Conservation (phyloP, 257 asterid genomes). For the Fraxinus cuspidata region DNA sequence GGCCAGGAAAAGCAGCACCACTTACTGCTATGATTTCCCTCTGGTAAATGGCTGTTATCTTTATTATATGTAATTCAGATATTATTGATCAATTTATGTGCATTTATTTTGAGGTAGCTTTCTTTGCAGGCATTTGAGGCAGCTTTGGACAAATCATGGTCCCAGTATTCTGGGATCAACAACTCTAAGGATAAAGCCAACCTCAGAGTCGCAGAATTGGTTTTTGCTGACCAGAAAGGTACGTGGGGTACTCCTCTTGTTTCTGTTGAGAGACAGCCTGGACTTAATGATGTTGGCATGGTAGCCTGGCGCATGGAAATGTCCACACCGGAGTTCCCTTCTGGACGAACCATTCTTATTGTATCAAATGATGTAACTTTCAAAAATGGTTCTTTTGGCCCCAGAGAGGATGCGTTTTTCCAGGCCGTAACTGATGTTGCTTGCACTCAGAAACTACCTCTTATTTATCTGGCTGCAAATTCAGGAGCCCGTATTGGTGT, state of each 20-base stretch:
- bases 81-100: conserved; percentile 1
- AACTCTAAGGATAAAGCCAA: conserved; percentile 56
- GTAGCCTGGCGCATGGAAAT: conserved; percentile 96
- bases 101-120: conserved; percentile 24
- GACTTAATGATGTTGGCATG: conserved; percentile 88
- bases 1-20: conserved; percentile 89
- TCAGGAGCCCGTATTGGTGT: conserved; percentile 98
- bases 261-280: conserved; percentile 68
- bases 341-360: conserved; percentile 77
- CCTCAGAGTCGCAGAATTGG: conserved; percentile 64
- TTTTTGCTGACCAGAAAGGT: conserved; percentile 66
- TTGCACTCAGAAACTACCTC: conserved; percentile 76
- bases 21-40: conserved; percentile 97
- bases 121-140: conserved; percentile 80
- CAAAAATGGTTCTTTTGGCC: conserved; percentile 95
- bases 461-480: conserved; percentile 93
- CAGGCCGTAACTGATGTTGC: conserved; percentile 89
- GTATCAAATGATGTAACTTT: conserved; percentile 91
- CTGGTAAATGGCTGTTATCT: conserved; percentile 52
- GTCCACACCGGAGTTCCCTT: conserved; percentile 93
- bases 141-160: conserved; percentile 80
- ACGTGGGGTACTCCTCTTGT: conserved; percentile 89
- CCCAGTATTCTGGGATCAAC: conserved; percentile 38
- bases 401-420: conserved; percentile 90
- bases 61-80: conserved; percentile 10